Percentiles rank a stretch among this genome's conserved stretches.
Conservation (phyloP, 1,284 basidiomycete species). For the Singerocomus inundabilis region DNA sequence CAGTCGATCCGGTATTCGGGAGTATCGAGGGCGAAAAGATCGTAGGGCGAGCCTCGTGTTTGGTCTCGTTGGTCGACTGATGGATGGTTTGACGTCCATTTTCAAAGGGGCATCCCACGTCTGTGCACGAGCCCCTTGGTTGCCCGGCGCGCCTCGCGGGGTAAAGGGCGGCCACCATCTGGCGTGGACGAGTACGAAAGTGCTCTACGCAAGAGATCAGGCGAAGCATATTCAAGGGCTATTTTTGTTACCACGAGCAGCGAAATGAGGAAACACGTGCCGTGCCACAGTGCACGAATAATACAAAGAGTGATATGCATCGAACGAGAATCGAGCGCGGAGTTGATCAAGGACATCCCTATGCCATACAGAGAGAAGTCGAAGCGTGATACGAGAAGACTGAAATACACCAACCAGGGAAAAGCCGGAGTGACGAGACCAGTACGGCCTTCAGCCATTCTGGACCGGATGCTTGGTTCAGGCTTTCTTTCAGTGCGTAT, state of each 20-base stretch:
- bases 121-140: slow-evolving; percentile 1
- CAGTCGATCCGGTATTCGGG: slow-evolving; percentile 31
- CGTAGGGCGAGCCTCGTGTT: slow-evolving; percentile 4
- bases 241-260: slow-evolving; percentile 28
- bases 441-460: slow-evolving; percentile 24
- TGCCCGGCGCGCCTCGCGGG: background rate
- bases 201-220: slow-evolving; percentile 25
- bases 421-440: slow-evolving; percentile 11
- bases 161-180: slow-evolving; percentile 12
- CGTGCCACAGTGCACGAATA: slow-evolving; percentile 21
- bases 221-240: background rate
- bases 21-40: slow-evolving; percentile 17
- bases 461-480: slow-evolving; percentile 13
- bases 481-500: slow-evolving; percentile 32
- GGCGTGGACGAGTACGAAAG: slow-evolving; percentile 22
- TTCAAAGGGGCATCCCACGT: background rate
- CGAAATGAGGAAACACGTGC: slow-evolving; percentile 19
- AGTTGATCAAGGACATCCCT: slow-evolving; percentile 14
- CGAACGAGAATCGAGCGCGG: slow-evolving; percentile 11
- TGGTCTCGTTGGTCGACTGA: slow-evolving; percentile 3
- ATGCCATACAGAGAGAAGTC: background rate
- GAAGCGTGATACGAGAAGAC: background rate
- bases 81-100: slow-evolving; percentile 6
- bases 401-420: slow-evolving; percentile 26
- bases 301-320: slow-evolving; percentile 18